Evolutionary conservation across 1,139 yeast genomes (phyloP).

Genomic region (Martiniozyma asiatica): DNA sequence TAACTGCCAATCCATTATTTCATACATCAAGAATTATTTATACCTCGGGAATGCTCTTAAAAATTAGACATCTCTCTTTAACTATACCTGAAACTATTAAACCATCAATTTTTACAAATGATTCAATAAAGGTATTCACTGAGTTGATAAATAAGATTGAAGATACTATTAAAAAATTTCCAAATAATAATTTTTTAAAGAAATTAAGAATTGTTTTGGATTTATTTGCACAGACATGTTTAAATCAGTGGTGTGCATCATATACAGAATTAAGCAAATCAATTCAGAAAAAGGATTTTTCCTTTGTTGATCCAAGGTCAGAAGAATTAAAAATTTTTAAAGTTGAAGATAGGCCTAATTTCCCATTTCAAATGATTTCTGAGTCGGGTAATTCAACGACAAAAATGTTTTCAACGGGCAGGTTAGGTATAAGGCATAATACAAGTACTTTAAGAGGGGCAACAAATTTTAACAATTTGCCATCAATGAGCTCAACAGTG

Average conservation of each 20-base stretch:
- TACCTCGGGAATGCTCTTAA: conserved; percentile 53
- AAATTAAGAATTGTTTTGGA: conserved; percentile 45
- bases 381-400: conserved; percentile 1
- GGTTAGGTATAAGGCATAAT: no score
- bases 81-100: conserved; percentile 40
- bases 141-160: conserved; percentile 31
- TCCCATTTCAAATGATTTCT: background rate
- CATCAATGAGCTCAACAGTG: no score
- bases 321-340: conserved; percentile 5
- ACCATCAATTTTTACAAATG: conserved; percentile 37
- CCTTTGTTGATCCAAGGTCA: conserved; percentile 4
- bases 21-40: conserved; percentile 55
- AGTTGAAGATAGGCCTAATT: conserved; percentile 1
- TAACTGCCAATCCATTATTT: conserved; percentile 50
- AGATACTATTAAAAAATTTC: conserved; percentile 27
- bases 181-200: conserved; percentile 38
- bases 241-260: conserved; percentile 30
- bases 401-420: background rate
- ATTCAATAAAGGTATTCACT: conserved; percentile 34
- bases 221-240: conserved; percentile 48
- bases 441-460: background rate
- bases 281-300: conserved; percentile 4
- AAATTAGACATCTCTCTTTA: conserved; percentile 44
- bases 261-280: conserved; percentile 10
- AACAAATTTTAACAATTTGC: no score